Evolutionary conservation across 208 protist genomes (phyloP), one percentile per base, ranked within the genome.

Genomic region (Trichomonas tenax): DNA sequence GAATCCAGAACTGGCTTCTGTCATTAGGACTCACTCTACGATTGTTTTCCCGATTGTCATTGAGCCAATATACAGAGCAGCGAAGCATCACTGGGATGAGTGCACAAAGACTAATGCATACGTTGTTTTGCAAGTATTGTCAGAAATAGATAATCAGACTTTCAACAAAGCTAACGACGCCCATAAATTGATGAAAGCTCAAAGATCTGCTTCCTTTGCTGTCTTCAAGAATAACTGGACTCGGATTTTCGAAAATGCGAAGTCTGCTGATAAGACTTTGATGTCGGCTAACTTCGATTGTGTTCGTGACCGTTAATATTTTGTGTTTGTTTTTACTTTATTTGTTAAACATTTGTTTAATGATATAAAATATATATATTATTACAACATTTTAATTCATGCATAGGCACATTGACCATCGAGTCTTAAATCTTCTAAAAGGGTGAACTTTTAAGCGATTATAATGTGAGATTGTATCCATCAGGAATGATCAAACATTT

Each of bases 61-160:
- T 8, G 44, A 51, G 26, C 44, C 40, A 40, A 26, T 93, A 48
- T 93, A 93, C 51, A 34, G 26, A 48, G 44, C 40, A 1, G 44
- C 86, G n/a, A 34, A 93, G 26, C 41, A 93, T 38, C 86, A 93
- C 46, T 93, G 86, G 86, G 86, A 93, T 93, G 86, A 93, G 9
- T 93, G 86, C 38, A 93, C 45, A 51, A 48, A 44, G 21, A 93
- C 86, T 4, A 93, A 93, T 38, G 86, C 86, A 38, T 51, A 48
- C 36, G 86, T 93, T 14, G 44, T 44, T 51, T 51, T 93, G 31
- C 86, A 93, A 26, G 34, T 26, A 15, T 51, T 93, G 15, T 93
- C 86, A 38, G 86, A 93, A 51, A 48, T 93, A 8, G 86, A 93
- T 38, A 58, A 48, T 10, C 17, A 48, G 17, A 40, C 36, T 17